Evolutionary conservation across 2,329 filamentous ascomycete species (phyloP).

Genomic region (Botrytis squamosa): DNA sequence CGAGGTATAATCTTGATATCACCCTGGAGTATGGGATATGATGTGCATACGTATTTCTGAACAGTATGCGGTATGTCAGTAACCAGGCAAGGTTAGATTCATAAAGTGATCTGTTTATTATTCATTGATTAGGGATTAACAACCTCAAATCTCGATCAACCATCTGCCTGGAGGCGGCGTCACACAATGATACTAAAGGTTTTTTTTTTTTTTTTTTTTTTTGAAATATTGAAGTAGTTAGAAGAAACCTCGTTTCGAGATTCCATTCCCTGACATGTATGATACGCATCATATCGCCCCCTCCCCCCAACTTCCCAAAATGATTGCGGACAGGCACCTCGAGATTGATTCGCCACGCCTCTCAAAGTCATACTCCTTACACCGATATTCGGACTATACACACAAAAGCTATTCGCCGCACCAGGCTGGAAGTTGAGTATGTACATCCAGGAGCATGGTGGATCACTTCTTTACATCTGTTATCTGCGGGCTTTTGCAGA

Average conservation of each 20-base stretch:
- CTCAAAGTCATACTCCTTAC: background rate
- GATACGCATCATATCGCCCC: background rate
- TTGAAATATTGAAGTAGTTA: background rate
- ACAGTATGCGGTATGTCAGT: background rate
- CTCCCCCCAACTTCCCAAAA: background rate
- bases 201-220: background rate
- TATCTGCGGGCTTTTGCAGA: background rate
- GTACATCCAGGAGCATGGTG: no score
- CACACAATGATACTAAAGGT: background rate
- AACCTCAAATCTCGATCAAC: background rate
- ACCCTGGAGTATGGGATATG: background rate
- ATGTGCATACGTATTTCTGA: background rate
- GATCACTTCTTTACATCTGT: background rate
- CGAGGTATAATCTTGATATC: background rate
- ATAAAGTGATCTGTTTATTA: background rate
- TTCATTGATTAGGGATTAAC: background rate
- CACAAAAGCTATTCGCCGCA: accelerated
- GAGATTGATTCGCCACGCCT: no score
- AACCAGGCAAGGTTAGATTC: background rate
- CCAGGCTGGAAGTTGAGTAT: no score
- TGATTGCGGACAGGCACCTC: background rate
- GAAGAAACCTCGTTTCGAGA: background rate
- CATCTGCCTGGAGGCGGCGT: background rate
- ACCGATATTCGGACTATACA: background rate
- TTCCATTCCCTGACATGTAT: background rate